Conservation (phyloP, 2,329 filamentous ascomycete genomes). For the Didymella exigua region DNA sequence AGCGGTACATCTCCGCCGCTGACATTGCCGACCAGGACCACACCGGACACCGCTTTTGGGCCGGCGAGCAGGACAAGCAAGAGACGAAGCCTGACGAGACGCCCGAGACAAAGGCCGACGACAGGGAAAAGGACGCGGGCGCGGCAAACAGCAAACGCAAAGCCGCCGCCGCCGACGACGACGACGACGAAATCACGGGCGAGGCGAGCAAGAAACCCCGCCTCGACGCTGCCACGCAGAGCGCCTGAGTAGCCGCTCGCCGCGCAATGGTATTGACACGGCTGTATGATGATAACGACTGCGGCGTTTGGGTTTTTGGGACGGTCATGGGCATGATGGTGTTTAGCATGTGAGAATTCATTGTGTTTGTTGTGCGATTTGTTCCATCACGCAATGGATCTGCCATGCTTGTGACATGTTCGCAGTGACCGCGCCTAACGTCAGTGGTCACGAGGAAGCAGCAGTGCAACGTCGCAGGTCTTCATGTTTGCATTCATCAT, state of each 20-base stretch:
- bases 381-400: too few species aligned
- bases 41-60: constrained; percentile 38
- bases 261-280: neutral
- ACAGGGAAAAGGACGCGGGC: too few species aligned
- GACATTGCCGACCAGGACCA: constrained; percentile 22
- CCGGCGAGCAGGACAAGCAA: neutral
- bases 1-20: constrained; percentile 30
- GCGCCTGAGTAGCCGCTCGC: neutral
- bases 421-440: too few species aligned
- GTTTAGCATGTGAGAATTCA: neutral
- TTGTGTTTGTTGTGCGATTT: too few species aligned
- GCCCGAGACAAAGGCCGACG: too few species aligned
- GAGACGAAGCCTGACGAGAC: neutral
- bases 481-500: constrained; percentile 1
- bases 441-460: too few species aligned
- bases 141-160: too few species aligned
- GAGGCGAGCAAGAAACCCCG: neutral
- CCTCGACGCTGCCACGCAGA: neutral
- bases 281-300: neutral
- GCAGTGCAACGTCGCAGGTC: neutral
- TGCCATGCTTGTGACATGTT: too few species aligned
- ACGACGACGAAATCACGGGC: too few species aligned
- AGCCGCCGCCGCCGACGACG: neutral
- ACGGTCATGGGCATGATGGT: neutral
- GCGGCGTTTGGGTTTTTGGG: neutral